Evolutionary conservation across 306 rosid species (phyloP).

Genomic region (Trichosanthes truncata): DNA sequence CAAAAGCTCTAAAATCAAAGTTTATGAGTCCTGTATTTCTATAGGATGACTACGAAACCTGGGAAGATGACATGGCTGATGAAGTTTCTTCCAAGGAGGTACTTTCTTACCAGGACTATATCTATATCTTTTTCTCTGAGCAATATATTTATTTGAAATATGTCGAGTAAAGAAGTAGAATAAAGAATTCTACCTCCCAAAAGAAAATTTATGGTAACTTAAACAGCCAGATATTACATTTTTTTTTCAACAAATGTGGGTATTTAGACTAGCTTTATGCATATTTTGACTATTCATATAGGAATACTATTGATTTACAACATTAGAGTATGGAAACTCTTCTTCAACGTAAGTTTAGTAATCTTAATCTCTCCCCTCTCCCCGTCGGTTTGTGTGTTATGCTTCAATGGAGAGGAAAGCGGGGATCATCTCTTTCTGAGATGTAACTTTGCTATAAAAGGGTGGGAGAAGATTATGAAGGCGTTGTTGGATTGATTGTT

Average conservation of each 20-base stretch:
- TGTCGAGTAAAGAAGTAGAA: not conserved
- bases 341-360: no score
- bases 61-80: conserved; percentile 60
- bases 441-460: no score
- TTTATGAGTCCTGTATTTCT: not conserved
- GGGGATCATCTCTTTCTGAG: no score
- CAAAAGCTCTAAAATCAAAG: not conserved
- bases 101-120: conserved; percentile 13
- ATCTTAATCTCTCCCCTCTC: no score
- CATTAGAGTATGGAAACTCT: not conserved
- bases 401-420: no score
- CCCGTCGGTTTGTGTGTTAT: no score
- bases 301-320: not conserved
- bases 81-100: conserved; percentile 37
- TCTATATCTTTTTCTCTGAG: not conserved
- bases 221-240: not conserved
- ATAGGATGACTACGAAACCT: conserved; percentile 52
- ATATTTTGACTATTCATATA: not conserved
- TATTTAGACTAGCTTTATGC: not conserved
- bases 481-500: no score
- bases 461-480: no score
- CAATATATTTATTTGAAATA: not conserved
- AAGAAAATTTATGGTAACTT: not conserved
- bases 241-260: not conserved
- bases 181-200: not conserved